Conservation (phyloP, 2,329 filamentous ascomycete genomes). For the Dactylonectria estremocensis region DNA sequence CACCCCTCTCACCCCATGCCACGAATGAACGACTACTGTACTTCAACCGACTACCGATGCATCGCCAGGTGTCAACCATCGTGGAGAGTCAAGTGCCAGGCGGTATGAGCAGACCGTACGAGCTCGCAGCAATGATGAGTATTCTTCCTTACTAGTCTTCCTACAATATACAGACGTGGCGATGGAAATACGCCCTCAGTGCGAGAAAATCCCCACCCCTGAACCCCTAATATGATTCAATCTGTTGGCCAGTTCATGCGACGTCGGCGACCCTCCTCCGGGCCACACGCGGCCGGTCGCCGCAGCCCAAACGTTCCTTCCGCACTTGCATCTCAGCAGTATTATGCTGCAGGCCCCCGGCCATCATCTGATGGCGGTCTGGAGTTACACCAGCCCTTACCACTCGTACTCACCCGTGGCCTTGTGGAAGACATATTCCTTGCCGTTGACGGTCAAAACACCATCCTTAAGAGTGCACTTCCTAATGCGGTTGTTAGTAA, state of each 20-base stretch:
- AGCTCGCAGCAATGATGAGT: constrained; percentile 19
- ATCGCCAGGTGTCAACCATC: constrained; percentile 27
- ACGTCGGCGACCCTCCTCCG: constrained; percentile 32
- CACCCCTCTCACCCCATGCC: constrained; percentile 19
- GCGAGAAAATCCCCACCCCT: constrained; percentile 25
- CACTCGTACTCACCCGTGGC: constrained; percentile 98
- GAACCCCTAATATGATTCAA: constrained; percentile 36
- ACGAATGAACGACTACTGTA: constrained; percentile 25
- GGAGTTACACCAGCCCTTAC: constrained; percentile 64
- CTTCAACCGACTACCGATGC: constrained; percentile 24
- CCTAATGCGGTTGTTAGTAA: constrained; percentile 60
- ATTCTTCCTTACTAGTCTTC: constrained; percentile 22
- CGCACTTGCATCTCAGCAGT: constrained; percentile 14
- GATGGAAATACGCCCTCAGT: constrained; percentile 15
- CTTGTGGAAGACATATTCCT: constrained; percentile 98
- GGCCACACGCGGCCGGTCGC: constrained; percentile 32
- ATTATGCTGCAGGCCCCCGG: constrained; percentile 11
- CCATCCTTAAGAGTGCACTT: constrained; percentile 99
- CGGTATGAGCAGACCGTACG: constrained; percentile 11
- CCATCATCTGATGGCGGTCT: constrained; percentile 17
- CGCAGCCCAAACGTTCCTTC: constrained; percentile 23
- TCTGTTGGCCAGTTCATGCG: constrained; percentile 45
- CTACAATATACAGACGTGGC: constrained; percentile 38
- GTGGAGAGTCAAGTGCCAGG: constrained; percentile 1
- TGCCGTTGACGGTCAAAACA: constrained; percentile 91